A percentile compares a stretch with the other conserved stretches of the same genome.
phyloP scores from a whole-genome alignment of 2,329 filamentous ascomycete species.

The Pseudopyricularia javanii region DNA sequence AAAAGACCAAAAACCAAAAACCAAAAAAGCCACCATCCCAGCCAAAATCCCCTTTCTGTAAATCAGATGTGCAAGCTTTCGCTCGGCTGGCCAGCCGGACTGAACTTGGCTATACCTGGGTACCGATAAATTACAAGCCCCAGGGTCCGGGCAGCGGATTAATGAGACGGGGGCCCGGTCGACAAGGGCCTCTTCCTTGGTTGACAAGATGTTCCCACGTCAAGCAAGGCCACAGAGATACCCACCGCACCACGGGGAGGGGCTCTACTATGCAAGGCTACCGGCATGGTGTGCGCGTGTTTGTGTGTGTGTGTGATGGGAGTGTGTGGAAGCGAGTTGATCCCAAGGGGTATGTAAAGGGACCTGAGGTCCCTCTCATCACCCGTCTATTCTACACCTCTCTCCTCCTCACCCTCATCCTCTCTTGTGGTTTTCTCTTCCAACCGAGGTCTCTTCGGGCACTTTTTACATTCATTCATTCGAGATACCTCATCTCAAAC shows the following conservation, averaged over 20 bases:
- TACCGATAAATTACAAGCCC: not conserved
- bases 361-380: not conserved
- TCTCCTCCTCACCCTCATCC: conserved; percentile 2
- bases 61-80: too few species aligned
- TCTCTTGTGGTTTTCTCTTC: conserved; percentile 1
- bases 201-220: not conserved
- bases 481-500: not conserved
- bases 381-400: not conserved
- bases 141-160: not conserved
- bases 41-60: too few species aligned
- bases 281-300: not conserved
- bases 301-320: not conserved
- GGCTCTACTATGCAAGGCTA: not conserved
- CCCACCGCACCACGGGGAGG: not conserved
- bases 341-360: not conserved
- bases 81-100: too few species aligned
- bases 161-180: not conserved
- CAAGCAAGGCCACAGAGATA: not conserved
- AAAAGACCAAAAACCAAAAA: too few species aligned
- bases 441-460: conserved; percentile 1
- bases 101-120: too few species aligned
- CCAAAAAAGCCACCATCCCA: too few species aligned
- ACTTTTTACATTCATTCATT: conserved; percentile 1
- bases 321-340: not conserved
- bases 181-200: not conserved